Conservation (phyloP, 768 basidiomycete genomes). For the Pholiota microspora region DNA sequence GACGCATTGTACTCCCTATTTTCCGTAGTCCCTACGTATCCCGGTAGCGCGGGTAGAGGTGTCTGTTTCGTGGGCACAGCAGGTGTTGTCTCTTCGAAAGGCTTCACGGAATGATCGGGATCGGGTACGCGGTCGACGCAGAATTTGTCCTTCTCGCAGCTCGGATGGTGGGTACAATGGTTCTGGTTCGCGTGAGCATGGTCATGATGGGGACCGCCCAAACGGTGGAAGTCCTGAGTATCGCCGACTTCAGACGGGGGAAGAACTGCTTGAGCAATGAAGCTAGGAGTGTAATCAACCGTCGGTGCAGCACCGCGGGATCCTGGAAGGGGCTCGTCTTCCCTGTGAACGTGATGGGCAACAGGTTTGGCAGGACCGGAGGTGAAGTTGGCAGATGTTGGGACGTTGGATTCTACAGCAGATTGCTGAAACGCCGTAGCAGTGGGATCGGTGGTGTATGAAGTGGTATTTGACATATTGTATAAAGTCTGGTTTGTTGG, state of each 20-base stretch:
- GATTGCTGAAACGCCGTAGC: neutral
- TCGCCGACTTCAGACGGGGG: conserved; percentile 11
- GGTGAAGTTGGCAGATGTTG: neutral
- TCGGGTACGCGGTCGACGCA: too few species aligned
- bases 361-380: conserved; percentile 5
- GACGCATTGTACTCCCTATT: neutral
- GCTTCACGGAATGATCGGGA: neutral
- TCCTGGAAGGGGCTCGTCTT: conserved; percentile 47
- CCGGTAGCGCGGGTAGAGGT: neutral
- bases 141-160: too few species aligned
- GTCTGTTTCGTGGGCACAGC: neutral
- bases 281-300: conserved; percentile 37
- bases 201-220: neutral
- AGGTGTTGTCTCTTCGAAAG: too few species aligned
- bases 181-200: neutral
- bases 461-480: neutral
- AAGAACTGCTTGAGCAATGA: conserved; percentile 28
- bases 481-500: neutral
- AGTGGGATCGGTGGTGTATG: neutral
- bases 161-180: neutral
- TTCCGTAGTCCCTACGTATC: conserved; percentile 1
- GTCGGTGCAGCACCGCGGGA: conserved; percentile 25
- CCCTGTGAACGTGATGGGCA: conserved; percentile 42
- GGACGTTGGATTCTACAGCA: neutral
- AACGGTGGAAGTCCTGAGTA: conserved; percentile 1